phyloP scores from a whole-genome alignment of 176 grass and related monocot genomes.

The Eleusine indica region DNA sequence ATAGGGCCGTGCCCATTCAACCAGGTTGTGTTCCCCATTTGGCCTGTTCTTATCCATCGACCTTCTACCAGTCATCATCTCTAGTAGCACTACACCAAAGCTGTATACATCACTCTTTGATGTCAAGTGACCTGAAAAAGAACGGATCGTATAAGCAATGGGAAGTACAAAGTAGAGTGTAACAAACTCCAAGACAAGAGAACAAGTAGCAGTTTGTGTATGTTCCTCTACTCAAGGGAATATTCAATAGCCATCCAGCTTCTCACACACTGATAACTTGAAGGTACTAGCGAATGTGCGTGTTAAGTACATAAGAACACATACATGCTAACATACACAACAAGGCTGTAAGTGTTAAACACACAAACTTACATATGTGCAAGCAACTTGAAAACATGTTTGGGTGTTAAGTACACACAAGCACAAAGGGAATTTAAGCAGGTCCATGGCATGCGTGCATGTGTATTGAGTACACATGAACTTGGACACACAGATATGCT shows the following conservation, averaged over 20 bases:
- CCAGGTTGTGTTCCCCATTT: slow-evolving; percentile 93
- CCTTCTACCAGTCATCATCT: slow-evolving; percentile 82
- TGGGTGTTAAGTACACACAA: background rate
- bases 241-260: slow-evolving; percentile 6
- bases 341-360: background rate
- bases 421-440: background rate
- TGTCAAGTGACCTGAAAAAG: slow-evolving; percentile 72
- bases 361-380: background rate
- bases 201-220: background rate
- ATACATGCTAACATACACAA: background rate
- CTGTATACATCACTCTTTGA: slow-evolving; percentile 89
- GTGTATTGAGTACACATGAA: background rate
- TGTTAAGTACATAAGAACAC: background rate
- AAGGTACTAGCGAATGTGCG: background rate
- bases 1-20: slow-evolving; percentile 78
- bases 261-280: background rate
- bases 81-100: slow-evolving; percentile 84
- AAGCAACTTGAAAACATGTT: background rate
- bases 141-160: slow-evolving; percentile 23
- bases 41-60: slow-evolving; percentile 89
- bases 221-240: background rate
- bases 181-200: slow-evolving; percentile 9
- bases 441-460: background rate
- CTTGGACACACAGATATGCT: background rate
- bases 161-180: slow-evolving; percentile 18